These are phyloP conservation scores for Entomortierella lignicola DNA, from an alignment of 192 early-diverging fungal species.

Conservation along the genomic window DNA sequence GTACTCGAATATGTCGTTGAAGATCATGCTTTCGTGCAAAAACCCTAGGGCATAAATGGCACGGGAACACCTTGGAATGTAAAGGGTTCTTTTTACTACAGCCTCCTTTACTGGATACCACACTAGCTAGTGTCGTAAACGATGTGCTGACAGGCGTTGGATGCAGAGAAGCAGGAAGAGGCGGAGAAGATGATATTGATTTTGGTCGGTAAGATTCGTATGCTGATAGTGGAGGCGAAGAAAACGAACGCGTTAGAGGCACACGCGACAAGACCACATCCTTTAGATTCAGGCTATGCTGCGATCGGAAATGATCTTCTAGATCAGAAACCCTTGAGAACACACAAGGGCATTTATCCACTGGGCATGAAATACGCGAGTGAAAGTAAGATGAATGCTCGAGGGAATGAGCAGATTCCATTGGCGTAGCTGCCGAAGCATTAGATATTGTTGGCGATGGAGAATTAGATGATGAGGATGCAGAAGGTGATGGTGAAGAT, in stretches of 20 bases:
- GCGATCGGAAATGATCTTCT: slow-evolving; percentile 13
- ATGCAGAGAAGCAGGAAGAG: no score
- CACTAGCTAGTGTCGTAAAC: background rate
- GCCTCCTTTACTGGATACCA: background rate
- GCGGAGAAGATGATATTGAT: background rate
- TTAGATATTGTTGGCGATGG: slow-evolving; percentile 1
- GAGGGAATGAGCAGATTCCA: background rate
- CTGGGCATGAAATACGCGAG: slow-evolving; percentile 15
- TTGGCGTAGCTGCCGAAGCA: background rate
- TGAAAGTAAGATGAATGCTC: background rate
- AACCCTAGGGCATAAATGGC: slow-evolving; percentile 70
- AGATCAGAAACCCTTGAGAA: slow-evolving; percentile 26
- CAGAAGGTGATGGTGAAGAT: slow-evolving; percentile 14
- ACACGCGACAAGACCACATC: background rate
- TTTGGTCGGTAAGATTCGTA: background rate
- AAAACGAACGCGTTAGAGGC: background rate
- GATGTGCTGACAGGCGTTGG: no score
- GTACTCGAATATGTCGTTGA: slow-evolving; percentile 78
- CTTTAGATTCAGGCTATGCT: slow-evolving; percentile 11
- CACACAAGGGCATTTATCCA: slow-evolving; percentile 18
- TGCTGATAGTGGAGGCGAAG: background rate
- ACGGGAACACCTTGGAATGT: slow-evolving; percentile 52
- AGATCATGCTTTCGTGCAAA: slow-evolving; percentile 86
- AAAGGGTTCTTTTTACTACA: background rate
- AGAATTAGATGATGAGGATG: slow-evolving; percentile 3